Conservation (phyloP, 2,329 filamentous ascomycete genomes). For the Bipolaris victoriae region DNA sequence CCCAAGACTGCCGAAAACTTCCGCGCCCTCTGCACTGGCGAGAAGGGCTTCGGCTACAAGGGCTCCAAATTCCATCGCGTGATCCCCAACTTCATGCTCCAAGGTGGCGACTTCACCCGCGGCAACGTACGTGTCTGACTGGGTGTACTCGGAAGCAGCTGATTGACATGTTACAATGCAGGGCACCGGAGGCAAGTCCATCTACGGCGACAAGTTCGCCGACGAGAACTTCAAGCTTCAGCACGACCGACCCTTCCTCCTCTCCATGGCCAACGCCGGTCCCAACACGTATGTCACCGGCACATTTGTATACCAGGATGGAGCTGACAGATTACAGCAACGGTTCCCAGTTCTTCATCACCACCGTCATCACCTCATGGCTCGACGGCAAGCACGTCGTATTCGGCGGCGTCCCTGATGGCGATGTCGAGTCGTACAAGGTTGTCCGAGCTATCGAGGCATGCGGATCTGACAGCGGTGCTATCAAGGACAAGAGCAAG, state of each 20-base stretch:
- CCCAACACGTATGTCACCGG: constrained; percentile 75
- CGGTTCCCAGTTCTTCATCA: constrained; percentile 76
- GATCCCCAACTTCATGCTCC: constrained; percentile 93
- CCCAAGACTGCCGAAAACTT: constrained; percentile 91
- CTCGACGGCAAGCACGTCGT: constrained; percentile 84
- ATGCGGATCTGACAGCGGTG: constrained; percentile 61
- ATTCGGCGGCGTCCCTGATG: constrained; percentile 72
- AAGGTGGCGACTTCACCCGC: constrained; percentile 94
- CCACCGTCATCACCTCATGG: constrained; percentile 70
- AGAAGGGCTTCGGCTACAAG: constrained; percentile 83
- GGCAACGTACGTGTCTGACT: constrained; percentile 71
- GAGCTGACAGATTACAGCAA: constrained; percentile 57
- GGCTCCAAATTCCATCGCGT: constrained; percentile 90
- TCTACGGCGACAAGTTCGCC: constrained; percentile 92
- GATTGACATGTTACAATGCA: constrained; percentile 50
- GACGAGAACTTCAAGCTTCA: constrained; percentile 87
- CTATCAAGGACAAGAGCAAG: constrained; percentile 58
- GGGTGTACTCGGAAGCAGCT: constrained; percentile 8
- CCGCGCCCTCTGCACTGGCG: constrained; percentile 78
- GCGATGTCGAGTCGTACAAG: constrained; percentile 60
- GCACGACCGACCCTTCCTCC: constrained; percentile 76
- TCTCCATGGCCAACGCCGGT: constrained; percentile 96
- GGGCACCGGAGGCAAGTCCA: constrained; percentile 91
- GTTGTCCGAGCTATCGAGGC: constrained; percentile 66
- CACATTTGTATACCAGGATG: not conserved